These are phyloP conservation scores for Podospora pseudoanserina DNA, from an alignment of 495 filamentous ascomycete genomes.

Conservation along the genomic window DNA sequence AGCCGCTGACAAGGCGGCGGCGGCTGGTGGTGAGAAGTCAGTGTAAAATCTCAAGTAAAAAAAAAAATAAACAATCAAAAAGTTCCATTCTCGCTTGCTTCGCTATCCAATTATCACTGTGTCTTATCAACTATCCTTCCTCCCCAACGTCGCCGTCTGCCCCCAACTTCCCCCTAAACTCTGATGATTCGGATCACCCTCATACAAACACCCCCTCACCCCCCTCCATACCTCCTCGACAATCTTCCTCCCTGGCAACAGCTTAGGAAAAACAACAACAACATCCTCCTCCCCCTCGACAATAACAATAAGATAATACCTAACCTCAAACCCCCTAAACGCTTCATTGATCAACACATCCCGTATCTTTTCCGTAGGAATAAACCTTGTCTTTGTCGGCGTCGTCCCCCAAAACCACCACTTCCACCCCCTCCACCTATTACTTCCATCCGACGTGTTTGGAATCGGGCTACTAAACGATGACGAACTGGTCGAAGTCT, in stretches of 20 bases:
- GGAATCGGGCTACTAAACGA: background rate
- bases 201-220: conserved; percentile 70
- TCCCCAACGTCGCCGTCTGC: conserved; percentile 6
- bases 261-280: conserved; percentile 86
- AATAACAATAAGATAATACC: conserved; percentile 84
- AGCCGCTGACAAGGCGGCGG: conserved; percentile 22
- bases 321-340: conserved; percentile 87
- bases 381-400: conserved; percentile 61
- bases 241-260: conserved; percentile 66
- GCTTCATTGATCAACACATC: conserved; percentile 95
- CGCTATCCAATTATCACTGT: background rate
- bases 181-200: conserved; percentile 40
- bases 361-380: conserved; percentile 84
- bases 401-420: conserved; percentile 44
- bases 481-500: conserved; percentile 52
- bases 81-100: background rate
- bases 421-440: background rate
- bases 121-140: background rate
- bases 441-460: background rate
- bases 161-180: conserved; percentile 12
- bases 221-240: conserved; percentile 87
- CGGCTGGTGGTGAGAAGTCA: background rate
- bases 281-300: conserved; percentile 86
- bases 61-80: background rate
- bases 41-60: background rate